Evolutionary conservation across 2,329 filamentous ascomycete genomes (phyloP).

Genomic region (Paramyrothecium sp.): DNA sequence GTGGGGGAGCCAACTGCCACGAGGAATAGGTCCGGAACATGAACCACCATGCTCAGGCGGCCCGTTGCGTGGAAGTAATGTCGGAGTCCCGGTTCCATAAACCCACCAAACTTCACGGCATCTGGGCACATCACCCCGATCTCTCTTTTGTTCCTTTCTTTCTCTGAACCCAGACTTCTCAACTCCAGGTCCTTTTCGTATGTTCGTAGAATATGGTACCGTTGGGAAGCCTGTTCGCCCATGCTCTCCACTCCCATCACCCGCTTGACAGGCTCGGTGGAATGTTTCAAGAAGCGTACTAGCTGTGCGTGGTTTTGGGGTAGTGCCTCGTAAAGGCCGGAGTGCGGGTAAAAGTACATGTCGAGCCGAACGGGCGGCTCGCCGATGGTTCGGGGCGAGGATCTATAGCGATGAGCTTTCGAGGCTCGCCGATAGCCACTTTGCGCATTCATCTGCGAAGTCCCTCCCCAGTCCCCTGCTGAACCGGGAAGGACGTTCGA

Average conservation of each 20-base stretch:
- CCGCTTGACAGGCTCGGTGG: not conserved
- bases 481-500: not conserved
- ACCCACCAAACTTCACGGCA: constrained; percentile 22
- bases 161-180: constrained; percentile 26
- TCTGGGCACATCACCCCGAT: constrained; percentile 29
- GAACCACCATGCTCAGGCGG: constrained; percentile 56
- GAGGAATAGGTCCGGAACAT: constrained; percentile 69
- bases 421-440: too few relatives aligned
- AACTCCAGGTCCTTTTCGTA: constrained; percentile 50
- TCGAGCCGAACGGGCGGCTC: constrained; percentile 13
- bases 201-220: constrained; percentile 43
- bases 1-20: constrained; percentile 66
- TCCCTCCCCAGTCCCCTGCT: too few relatives aligned
- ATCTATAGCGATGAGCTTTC: too few relatives aligned
- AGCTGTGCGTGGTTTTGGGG: constrained; percentile 12
- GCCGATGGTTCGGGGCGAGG: not conserved
- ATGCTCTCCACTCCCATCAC: not conserved
- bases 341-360: constrained; percentile 35
- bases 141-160: constrained; percentile 17
- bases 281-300: constrained; percentile 17
- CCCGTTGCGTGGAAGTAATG: constrained; percentile 31
- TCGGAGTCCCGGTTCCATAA: constrained; percentile 14
- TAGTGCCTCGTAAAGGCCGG: constrained; percentile 16
- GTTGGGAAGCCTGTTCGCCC: constrained; percentile 8
- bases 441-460: too few relatives aligned